Evolutionary conservation across 1,284 basidiomycete species (phyloP).

Genomic region (Cryptococcus sp.): DNA sequence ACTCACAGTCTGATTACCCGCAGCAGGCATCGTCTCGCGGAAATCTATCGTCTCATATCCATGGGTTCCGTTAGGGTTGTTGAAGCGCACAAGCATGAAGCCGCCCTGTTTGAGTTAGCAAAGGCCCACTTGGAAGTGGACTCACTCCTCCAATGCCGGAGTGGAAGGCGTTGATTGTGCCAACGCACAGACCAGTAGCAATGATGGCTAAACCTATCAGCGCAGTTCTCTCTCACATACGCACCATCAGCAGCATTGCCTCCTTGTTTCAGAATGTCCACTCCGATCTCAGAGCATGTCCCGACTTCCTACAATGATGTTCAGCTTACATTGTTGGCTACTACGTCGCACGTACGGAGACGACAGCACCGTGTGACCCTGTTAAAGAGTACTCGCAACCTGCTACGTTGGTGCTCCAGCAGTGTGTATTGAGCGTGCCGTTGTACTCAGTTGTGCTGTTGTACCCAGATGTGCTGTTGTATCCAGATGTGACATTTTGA

Average conservation of each 20-base stretch:
- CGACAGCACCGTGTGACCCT: conserved; percentile 28
- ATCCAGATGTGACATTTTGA: too few species aligned
- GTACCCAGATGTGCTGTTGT: too few species aligned
- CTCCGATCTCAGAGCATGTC: conserved; percentile 52
- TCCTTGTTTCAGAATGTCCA: conserved; percentile 47
- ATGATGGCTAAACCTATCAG: conserved; percentile 27
- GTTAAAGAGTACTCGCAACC: conserved; percentile 28
- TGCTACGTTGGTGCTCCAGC: conserved; percentile 24
- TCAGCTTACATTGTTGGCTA: not conserved
- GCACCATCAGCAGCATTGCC: conserved; percentile 52
- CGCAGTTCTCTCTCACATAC: conserved; percentile 3
- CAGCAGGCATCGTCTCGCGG: conserved; percentile 52
- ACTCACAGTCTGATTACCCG: conserved; percentile 49
- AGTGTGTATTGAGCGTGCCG: conserved; percentile 1
- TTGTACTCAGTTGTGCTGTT: too few species aligned
- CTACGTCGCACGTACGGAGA: conserved; percentile 17
- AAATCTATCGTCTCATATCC: conserved; percentile 53
- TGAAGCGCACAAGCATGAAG: conserved; percentile 34
- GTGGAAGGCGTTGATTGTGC: conserved; percentile 51
- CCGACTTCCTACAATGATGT: conserved; percentile 38
- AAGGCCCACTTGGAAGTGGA: not conserved
- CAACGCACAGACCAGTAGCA: conserved; percentile 51
- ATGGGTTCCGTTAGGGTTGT: conserved; percentile 27
- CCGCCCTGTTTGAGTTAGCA: conserved; percentile 19
- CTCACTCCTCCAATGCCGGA: conserved; percentile 52